Evolutionary conservation across 2,329 filamentous ascomycete genomes (phyloP).

Genomic region (Apiospora pterosperma): DNA sequence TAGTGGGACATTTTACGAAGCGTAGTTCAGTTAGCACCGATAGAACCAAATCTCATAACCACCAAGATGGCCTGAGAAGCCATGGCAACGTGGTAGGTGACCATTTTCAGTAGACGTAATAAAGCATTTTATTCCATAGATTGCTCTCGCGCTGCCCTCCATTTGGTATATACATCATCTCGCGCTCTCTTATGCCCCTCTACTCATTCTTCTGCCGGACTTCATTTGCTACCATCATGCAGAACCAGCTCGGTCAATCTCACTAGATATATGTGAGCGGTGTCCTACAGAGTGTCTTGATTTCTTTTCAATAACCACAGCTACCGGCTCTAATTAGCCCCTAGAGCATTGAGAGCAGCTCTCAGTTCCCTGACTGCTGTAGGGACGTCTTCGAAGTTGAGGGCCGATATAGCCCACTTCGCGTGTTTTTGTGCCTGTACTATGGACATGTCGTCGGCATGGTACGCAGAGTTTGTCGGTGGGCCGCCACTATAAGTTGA

Average conservation of each 20-base stretch:
- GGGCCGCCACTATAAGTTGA: conserved; percentile 19
- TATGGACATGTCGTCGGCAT: conserved; percentile 67
- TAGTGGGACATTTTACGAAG: no score
- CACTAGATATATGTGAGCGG: background rate
- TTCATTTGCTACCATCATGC: background rate
- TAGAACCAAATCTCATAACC: no score
- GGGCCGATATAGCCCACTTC: conserved; percentile 91
- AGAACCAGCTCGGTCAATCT: background rate
- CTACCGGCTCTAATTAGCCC: conserved; percentile 46
- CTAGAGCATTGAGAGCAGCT: conserved; percentile 68
- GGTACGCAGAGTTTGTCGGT: conserved; percentile 35
- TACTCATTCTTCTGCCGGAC: background rate
- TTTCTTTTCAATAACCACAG: background rate
- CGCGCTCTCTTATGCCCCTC: background rate
- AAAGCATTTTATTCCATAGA: background rate
- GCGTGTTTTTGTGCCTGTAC: conserved; percentile 89
- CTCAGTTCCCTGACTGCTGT: conserved; percentile 85
- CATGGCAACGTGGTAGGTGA: no score
- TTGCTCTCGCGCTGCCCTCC: background rate
- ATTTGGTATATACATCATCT: background rate
- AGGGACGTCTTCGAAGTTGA: conserved; percentile 93
- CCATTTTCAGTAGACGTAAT: no score
- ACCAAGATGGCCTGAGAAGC: no score
- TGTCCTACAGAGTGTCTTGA: background rate
- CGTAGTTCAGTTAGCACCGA: no score